Evolutionary conservation across 805 yeast genomes (phyloP).

Genomic region (Maudiozyma pseudohumilis): DNA sequence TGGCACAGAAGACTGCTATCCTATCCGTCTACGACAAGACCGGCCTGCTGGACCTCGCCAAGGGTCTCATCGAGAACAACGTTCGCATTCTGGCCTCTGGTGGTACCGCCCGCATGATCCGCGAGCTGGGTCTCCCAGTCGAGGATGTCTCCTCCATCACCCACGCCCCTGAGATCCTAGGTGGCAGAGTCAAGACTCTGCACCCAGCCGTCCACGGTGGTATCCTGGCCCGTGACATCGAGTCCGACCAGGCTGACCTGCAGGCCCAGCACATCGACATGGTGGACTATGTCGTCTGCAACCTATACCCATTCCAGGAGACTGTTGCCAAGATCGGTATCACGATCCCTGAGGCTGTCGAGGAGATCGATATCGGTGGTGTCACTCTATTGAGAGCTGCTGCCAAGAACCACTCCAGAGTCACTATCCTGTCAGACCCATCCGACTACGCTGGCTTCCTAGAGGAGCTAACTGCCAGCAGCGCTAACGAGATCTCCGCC

Average conservation of each 20-base stretch:
- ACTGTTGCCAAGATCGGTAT: constrained; percentile 91
- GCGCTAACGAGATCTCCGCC: constrained; percentile 55
- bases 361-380: constrained; percentile 96
- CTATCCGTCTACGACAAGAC: constrained; percentile 95
- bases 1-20: constrained; percentile 67
- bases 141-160: constrained; percentile 92
- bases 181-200: constrained; percentile 94
- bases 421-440: constrained; percentile 90
- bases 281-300: constrained; percentile 94
- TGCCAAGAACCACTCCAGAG: constrained; percentile 95
- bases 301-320: constrained; percentile 95
- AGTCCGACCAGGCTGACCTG: constrained; percentile 79
- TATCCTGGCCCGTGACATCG: constrained; percentile 86
- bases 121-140: constrained; percentile 96
- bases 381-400: constrained; percentile 96
- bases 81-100: constrained; percentile 94
- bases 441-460: constrained; percentile 79
- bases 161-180: constrained; percentile 97
- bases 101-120: constrained; percentile 87
- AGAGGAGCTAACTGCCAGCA: constrained; percentile 52
- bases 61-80: constrained; percentile 77
- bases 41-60: constrained; percentile 88
- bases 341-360: constrained; percentile 94
- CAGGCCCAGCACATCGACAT: constrained; percentile 81
- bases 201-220: constrained; percentile 99